Evolutionary conservation across 805 yeast genomes (phyloP).

Genomic region (Wickerhamiella vanderwaltii): DNA sequence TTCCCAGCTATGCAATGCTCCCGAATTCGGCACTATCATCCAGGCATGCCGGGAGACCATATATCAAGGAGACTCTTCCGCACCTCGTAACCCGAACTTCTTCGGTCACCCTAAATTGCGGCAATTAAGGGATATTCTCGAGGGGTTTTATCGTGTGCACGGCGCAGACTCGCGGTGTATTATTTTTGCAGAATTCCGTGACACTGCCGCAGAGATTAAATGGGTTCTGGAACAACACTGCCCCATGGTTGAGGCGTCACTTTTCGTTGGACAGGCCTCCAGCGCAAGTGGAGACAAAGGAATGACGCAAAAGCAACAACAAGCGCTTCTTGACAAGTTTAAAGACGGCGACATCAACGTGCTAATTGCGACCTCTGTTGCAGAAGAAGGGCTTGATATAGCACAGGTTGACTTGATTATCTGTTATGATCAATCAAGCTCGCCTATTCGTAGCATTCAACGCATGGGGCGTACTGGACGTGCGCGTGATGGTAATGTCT

Average conservation of each 20-base stretch:
- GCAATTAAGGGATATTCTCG: constrained; percentile 44
- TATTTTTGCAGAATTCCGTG: constrained; percentile 77
- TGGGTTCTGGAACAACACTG: constrained; percentile 34
- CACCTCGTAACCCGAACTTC: constrained; percentile 22
- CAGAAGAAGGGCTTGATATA: constrained; percentile 96
- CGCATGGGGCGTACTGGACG: constrained; percentile 98
- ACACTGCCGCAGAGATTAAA: constrained; percentile 80
- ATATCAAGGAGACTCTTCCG: constrained; percentile 11
- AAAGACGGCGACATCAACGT: constrained; percentile 63
- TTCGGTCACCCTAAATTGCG: constrained; percentile 66
- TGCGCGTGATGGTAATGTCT: constrained; percentile 74
- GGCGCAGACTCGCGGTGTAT: constrained; percentile 51
- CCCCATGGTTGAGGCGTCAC: constrained; percentile 48
- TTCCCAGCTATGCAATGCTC: constrained; percentile 48
- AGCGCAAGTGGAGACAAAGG: constrained; percentile 39
- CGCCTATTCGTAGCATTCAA: constrained; percentile 88
- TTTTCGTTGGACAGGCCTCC: constrained; percentile 84
- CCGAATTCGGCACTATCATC: constrained; percentile 36
- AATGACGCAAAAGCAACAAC: constrained; percentile 84
- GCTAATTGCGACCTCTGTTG: constrained; percentile 90
- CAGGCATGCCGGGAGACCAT: constrained; percentile 35
- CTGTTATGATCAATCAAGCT: constrained; percentile 84
- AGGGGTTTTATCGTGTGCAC: constrained; percentile 37
- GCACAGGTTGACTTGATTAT: constrained; percentile 94
- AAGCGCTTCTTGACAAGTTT: constrained; percentile 61